These are phyloP conservation scores for Lachancea fermentati DNA, from an alignment of 805 yeast species.

Conservation along the genomic window DNA sequence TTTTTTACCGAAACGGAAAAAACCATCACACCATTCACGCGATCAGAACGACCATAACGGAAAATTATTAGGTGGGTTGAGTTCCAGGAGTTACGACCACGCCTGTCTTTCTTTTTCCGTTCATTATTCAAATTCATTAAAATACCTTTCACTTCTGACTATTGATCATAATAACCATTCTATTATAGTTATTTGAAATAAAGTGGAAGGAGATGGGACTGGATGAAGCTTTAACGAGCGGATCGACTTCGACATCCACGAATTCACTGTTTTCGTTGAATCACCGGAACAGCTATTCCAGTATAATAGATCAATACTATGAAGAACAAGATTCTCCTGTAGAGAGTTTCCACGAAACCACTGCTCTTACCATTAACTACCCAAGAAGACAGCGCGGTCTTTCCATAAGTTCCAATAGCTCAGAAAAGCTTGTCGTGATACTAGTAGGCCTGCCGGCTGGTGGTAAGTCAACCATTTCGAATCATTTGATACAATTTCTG, in stretches of 20 bases:
- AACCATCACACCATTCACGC: background rate
- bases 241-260: conserved; percentile 17
- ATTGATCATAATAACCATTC: too few species aligned
- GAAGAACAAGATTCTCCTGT: conserved; percentile 3
- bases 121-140: background rate
- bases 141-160: too few species aligned
- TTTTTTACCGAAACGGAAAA: background rate
- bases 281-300: conserved; percentile 17
- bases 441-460: conserved; percentile 75
- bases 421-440: conserved; percentile 54
- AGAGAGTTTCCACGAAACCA: background rate
- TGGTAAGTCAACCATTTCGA: conserved; percentile 70
- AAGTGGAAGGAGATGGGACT: background rate
- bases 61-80: background rate
- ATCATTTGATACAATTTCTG: conserved; percentile 54
- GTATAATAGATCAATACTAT: conserved; percentile 10
- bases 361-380: conserved; percentile 12
- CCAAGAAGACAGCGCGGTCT: conserved; percentile 9
- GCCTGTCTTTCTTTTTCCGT: background rate
- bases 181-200: too few species aligned
- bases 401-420: conserved; percentile 1
- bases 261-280: conserved; percentile 25
- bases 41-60: background rate
- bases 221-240: conserved; percentile 4
- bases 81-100: background rate